Conservation (phyloP, 2,329 filamentous ascomycete genomes). For the Curvularia lunata region DNA sequence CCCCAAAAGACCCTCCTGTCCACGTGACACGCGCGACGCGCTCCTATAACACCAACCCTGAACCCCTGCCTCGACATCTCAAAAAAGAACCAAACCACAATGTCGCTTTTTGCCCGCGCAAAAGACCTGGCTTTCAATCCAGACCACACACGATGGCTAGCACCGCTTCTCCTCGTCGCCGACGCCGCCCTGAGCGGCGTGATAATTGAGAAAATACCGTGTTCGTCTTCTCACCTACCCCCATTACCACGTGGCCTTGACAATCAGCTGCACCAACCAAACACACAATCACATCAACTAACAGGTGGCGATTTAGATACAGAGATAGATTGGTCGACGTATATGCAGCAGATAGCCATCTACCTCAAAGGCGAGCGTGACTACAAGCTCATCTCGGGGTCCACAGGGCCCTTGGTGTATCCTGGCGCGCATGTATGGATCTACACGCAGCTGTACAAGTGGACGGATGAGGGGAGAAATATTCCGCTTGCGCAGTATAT, state of each 20-base stretch:
- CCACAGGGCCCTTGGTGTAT: conserved; percentile 93
- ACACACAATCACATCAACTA: not conserved
- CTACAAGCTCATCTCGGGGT: conserved; percentile 83
- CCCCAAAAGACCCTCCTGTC: conserved; percentile 14
- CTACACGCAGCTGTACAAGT: conserved; percentile 77
- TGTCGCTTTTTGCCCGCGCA: conserved; percentile 48
- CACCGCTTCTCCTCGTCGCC: conserved; percentile 68
- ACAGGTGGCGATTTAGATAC: conserved; percentile 68
- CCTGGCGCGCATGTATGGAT: conserved; percentile 93
- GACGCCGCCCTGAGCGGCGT: conserved; percentile 75
- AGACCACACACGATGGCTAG: conserved; percentile 66
- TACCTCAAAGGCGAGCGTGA: conserved; percentile 85
- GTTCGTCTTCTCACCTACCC: conserved; percentile 60
- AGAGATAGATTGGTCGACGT: conserved; percentile 96
- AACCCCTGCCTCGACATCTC: conserved; percentile 11
- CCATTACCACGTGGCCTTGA: conserved; percentile 31
- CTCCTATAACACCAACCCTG: conserved; percentile 30
- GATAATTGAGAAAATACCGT: conserved; percentile 82
- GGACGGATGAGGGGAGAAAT: conserved; percentile 78
- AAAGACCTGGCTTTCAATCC: conserved; percentile 58
- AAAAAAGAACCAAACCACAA: conserved; percentile 15
- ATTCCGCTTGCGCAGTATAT: conserved; percentile 82
- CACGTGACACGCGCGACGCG: conserved; percentile 31
- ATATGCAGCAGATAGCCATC: conserved; percentile 90
- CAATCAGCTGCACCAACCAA: not conserved